Percentiles rank a stretch among this genome's conserved stretches.
Evolutionary conservation across 805 yeast species (phyloP).

Genomic region (Geotrichum ghanense): DNA sequence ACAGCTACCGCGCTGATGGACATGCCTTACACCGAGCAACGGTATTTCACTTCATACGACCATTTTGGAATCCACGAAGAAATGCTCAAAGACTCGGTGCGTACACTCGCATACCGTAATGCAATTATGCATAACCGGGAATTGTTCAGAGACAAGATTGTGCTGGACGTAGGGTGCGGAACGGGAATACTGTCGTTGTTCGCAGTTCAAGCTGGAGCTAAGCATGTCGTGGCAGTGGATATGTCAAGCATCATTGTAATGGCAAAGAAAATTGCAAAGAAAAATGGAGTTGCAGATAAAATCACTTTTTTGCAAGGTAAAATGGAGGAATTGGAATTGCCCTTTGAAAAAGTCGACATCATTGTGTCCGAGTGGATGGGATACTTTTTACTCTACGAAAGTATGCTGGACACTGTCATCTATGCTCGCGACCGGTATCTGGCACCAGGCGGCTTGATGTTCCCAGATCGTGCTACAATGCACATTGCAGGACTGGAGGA

Average conservation of each 20-base stretch:
- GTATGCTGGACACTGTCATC: constrained; percentile 94
- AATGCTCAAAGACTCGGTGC: constrained; percentile 90
- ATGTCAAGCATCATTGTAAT: constrained; percentile 92
- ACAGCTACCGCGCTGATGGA: no score
- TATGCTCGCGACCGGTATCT: constrained; percentile 84
- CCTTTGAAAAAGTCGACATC: constrained; percentile 83
- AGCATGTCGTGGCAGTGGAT: constrained; percentile 94
- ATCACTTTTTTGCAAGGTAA: constrained; percentile 87
- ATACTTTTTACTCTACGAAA: constrained; percentile 86
- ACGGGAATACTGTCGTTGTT: constrained; percentile 97
- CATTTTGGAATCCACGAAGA: constrained; percentile 98
- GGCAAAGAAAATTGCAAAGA: constrained; percentile 80
- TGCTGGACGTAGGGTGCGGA: constrained; percentile 97
- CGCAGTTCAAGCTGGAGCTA: constrained; percentile 98
- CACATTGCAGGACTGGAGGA: constrained; percentile 90
- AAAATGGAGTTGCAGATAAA: constrained; percentile 76
- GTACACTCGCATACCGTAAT: constrained; percentile 84
- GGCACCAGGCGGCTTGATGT: constrained; percentile 73
- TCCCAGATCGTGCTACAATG: constrained; percentile 90
- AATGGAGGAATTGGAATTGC: constrained; percentile 80
- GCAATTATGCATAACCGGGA: constrained; percentile 87
- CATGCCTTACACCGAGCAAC: constrained; percentile 54
- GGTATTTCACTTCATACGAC: constrained; percentile 89
- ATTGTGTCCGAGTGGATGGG: constrained; percentile 99
- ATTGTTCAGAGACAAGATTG: constrained; percentile 84